Evolutionary conservation across 23 red algal species (phyloP).

Genomic region (Gracilaria domingensis): DNA sequence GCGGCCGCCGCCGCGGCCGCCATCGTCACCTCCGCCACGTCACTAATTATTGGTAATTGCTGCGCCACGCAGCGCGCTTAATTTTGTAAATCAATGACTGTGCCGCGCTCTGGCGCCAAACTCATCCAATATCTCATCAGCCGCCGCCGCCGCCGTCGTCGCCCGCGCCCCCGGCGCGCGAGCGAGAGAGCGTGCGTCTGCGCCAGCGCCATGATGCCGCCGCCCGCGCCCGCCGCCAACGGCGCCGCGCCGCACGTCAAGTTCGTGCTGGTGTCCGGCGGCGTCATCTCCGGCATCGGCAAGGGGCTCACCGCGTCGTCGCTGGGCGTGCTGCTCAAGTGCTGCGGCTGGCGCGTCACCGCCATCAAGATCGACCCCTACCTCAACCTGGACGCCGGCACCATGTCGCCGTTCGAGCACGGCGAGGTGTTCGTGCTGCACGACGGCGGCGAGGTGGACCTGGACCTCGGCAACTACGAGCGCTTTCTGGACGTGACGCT

Average conservation of each 20-base stretch:
- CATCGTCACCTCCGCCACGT: no score
- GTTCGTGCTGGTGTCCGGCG: slow-evolving; percentile 87
- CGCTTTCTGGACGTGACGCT: slow-evolving; percentile 92
- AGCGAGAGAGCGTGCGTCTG: no score
- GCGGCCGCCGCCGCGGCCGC: no score
- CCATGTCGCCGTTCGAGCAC: slow-evolving; percentile 99
- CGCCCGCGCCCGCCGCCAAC: not conserved
- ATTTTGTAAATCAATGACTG: no score
- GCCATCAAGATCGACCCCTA: slow-evolving; percentile 99
- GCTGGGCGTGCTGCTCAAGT: slow-evolving; percentile 94
- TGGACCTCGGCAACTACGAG: slow-evolving; percentile 99
- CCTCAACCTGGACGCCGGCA: slow-evolving; percentile 97
- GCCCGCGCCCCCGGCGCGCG: not conserved
- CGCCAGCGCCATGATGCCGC: not conserved
- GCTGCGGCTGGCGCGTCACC: slow-evolving; percentile 96
- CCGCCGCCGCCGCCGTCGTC: not conserved
- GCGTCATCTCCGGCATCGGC: slow-evolving; percentile 98
- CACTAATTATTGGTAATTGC: no score
- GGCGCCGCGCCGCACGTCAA: slow-evolving; percentile 49
- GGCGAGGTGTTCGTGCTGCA: slow-evolving; percentile 98
- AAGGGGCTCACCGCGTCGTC: slow-evolving; percentile 99
- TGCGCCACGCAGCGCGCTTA: no score
- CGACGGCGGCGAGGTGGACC: slow-evolving; percentile 96
- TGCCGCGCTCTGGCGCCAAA: no score
- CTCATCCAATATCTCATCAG: not conserved